These are phyloP conservation scores for Perilla frutescens DNA, from an alignment of 257 asterid species.

Conservation along the genomic window DNA sequence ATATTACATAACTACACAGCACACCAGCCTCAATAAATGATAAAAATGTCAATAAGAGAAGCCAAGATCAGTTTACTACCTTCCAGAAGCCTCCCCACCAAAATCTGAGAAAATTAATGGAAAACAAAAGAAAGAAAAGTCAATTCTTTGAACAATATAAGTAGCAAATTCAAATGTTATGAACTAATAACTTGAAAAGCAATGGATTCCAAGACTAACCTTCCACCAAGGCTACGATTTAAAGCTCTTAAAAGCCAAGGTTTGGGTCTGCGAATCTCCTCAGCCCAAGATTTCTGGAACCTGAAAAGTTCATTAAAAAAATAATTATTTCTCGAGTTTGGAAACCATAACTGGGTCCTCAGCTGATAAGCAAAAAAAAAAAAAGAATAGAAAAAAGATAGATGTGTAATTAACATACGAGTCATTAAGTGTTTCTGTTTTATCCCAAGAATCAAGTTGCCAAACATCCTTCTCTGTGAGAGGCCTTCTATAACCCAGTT, in stretches of 20 bases:
- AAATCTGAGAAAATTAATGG: slow-evolving; percentile 61
- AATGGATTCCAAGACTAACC: slow-evolving; percentile 51
- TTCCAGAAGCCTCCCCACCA: slow-evolving; percentile 99
- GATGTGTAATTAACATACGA: slow-evolving; percentile 52
- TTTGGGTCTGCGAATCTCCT: slow-evolving; percentile 71
- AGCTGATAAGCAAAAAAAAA: background rate
- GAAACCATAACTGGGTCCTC: background rate
- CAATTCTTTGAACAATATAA: slow-evolving; percentile 12
- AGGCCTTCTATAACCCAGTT: slow-evolving; percentile 88
- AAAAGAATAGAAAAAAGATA: background rate
- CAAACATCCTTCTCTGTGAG: slow-evolving; percentile 97
- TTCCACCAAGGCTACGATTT: slow-evolving; percentile 90
- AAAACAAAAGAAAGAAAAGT: slow-evolving; percentile 30
- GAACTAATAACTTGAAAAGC: slow-evolving; percentile 30
- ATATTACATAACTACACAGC: slow-evolving; percentile 14
- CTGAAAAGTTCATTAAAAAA: slow-evolving; percentile 43
- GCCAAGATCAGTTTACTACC: slow-evolving; percentile 53
- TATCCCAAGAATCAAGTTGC: slow-evolving; percentile 95
- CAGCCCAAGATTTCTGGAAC: slow-evolving; percentile 88
- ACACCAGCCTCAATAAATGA: slow-evolving; percentile 3
- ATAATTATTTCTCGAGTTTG: slow-evolving; percentile 16
- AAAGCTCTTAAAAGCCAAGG: slow-evolving; percentile 98
- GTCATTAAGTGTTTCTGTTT: slow-evolving; percentile 80
- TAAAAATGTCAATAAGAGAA: slow-evolving; percentile 23
- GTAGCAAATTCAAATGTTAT: slow-evolving; percentile 22